Evolutionary conservation across 2,329 filamentous ascomycete species (phyloP).

Genomic region (Alternaria consortialis): DNA sequence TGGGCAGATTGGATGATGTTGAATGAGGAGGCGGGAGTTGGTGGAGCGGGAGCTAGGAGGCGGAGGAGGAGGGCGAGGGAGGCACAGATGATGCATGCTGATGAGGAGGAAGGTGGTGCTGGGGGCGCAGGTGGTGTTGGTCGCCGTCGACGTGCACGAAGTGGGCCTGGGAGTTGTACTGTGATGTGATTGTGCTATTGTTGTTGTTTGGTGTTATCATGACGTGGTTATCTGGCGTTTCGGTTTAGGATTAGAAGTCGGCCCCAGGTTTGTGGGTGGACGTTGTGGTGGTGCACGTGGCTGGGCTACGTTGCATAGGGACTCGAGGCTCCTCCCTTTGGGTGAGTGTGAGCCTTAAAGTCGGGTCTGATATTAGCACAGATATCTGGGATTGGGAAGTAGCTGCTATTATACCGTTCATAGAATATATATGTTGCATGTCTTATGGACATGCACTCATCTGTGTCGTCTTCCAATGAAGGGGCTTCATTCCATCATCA

Average conservation of each 20-base stretch:
- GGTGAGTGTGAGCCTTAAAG: neutral
- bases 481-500: no score
- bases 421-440: neutral
- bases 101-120: slow-evolving; percentile 74
- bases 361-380: neutral
- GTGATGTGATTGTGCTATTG: slow-evolving; percentile 54
- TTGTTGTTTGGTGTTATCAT: neutral
- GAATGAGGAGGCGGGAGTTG: slow-evolving; percentile 80
- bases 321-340: neutral
- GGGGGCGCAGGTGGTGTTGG: slow-evolving; percentile 50
- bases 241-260: neutral
- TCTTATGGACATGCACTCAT: neutral
- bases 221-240: neutral
- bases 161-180: slow-evolving; percentile 56
- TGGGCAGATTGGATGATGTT: slow-evolving; percentile 97
- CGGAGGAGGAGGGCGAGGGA: slow-evolving; percentile 81
- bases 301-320: neutral
- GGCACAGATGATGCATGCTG: slow-evolving; percentile 79
- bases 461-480: neutral
- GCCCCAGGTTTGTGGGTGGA: neutral
- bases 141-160: slow-evolving; percentile 57
- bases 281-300: neutral
- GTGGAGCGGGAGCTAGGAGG: slow-evolving; percentile 70
- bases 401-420: neutral
- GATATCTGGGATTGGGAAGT: neutral